These are phyloP conservation scores for Saccharomycopsis fermentans DNA, from an alignment of 805 yeast species.

Conservation along the genomic window DNA sequence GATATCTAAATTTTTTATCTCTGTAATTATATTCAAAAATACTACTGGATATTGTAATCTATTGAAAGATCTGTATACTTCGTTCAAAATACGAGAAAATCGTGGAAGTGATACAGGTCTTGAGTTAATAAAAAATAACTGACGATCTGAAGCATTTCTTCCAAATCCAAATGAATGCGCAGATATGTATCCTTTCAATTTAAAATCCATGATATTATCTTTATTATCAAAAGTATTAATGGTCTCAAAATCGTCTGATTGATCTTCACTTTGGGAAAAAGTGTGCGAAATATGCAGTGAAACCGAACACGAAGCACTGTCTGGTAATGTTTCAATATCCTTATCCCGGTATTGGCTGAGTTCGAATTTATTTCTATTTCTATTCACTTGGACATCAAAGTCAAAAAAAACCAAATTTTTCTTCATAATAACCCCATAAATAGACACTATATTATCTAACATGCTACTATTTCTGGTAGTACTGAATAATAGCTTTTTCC, in stretches of 20 bases:
- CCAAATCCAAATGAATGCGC: constrained; percentile 74
- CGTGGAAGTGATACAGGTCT: constrained; percentile 60
- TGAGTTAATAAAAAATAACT: constrained; percentile 59
- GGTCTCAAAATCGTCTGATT: constrained; percentile 4
- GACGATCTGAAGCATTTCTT: constrained; percentile 63
- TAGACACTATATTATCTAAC: constrained; percentile 47
- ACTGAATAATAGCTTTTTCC: constrained; percentile 36
- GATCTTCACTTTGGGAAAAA: constrained; percentile 9
- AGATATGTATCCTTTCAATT: constrained; percentile 56
- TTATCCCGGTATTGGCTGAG: neutral
- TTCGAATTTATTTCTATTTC: neutral
- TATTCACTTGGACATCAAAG: constrained; percentile 24
- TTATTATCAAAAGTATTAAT: constrained; percentile 11
- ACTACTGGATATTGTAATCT: constrained; percentile 64
- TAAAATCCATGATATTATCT: constrained; percentile 27
- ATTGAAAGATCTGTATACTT: constrained; percentile 62
- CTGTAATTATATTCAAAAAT: constrained; percentile 47
- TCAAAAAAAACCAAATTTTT: constrained; percentile 47
- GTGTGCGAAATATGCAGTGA: neutral
- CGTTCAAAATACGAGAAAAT: constrained; percentile 53
- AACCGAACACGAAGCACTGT: neutral
- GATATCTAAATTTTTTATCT: constrained; percentile 53
- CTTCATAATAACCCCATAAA: constrained; percentile 62
- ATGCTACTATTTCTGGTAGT: constrained; percentile 46
- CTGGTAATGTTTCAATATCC: neutral